phyloP scores from a whole-genome alignment of 805 yeast genomes.

The Saccharomycopsis oosterbeekiorum region DNA sequence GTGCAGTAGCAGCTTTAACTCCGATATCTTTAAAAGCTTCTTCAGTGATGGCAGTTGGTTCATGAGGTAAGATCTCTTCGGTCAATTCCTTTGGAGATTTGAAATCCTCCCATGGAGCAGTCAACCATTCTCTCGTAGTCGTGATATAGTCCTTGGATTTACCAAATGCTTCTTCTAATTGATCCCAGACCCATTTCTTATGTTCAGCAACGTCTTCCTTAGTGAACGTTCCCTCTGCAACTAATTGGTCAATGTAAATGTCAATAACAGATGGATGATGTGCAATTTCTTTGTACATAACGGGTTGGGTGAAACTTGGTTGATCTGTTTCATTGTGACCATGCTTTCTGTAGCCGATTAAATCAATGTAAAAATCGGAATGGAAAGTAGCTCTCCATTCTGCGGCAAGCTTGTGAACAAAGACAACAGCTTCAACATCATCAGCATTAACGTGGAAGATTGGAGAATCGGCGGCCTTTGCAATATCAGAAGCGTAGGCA shows the following conservation, averaged over 20 bases:
- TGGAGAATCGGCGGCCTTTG: slow-evolving; percentile 94
- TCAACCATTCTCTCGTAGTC: slow-evolving; percentile 92
- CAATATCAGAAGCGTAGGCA: slow-evolving; percentile 95
- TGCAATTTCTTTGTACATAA: slow-evolving; percentile 89
- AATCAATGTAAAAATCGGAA: slow-evolving; percentile 91
- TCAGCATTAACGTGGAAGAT: slow-evolving; percentile 99
- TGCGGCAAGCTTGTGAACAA: slow-evolving; percentile 91
- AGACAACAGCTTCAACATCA: slow-evolving; percentile 88
- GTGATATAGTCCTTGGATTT: slow-evolving; percentile 88
- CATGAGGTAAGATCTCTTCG: slow-evolving; percentile 88
- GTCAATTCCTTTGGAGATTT: slow-evolving; percentile 96
- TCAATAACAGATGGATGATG: slow-evolving; percentile 84
- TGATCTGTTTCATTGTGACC: slow-evolving; percentile 99
- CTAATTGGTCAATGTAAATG: slow-evolving; percentile 67
- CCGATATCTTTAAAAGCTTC: slow-evolving; percentile 70
- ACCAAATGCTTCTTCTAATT: slow-evolving; percentile 80
- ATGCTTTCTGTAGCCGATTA: slow-evolving; percentile 96
- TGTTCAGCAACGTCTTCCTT: slow-evolving; percentile 88
- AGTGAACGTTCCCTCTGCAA: slow-evolving; percentile 83
- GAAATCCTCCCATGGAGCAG: slow-evolving; percentile 98
- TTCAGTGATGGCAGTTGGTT: slow-evolving; percentile 85
- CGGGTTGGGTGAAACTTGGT: slow-evolving; percentile 97
- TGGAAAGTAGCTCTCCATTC: slow-evolving; percentile 98
- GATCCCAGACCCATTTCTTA: slow-evolving; percentile 95
- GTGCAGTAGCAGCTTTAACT: slow-evolving; percentile 67